Conservation (phyloP, 2,329 filamentous ascomycete species). For the Botrytis deweyae region DNA sequence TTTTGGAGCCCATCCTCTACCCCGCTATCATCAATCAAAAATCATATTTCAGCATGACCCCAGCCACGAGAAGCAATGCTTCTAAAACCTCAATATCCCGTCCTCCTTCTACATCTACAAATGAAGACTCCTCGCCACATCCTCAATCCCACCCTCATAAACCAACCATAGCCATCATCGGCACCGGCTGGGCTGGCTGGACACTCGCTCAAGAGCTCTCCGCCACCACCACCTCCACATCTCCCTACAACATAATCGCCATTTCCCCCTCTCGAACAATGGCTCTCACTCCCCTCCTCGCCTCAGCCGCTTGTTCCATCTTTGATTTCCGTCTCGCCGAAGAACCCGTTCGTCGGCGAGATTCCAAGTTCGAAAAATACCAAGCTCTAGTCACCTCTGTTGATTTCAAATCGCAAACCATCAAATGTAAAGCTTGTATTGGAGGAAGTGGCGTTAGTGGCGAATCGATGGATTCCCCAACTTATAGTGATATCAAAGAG, state of each 20-base stretch:
- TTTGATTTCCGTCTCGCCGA: conserved; percentile 47
- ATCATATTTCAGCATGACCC: not conserved
- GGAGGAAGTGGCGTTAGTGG: conserved; percentile 10
- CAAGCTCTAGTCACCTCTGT: conserved; percentile 27
- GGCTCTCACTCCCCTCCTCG: conserved; percentile 47
- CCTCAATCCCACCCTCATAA: not conserved
- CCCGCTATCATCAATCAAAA: not conserved
- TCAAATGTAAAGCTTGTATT: conserved; percentile 38
- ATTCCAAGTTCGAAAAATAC: conserved; percentile 10
- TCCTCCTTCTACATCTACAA: not conserved
- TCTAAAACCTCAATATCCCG: not conserved
- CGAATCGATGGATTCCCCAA: not conserved
- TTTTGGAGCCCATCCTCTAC: not conserved
- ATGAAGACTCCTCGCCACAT: not conserved
- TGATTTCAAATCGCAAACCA: conserved; percentile 40
- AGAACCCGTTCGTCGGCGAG: conserved; percentile 40
- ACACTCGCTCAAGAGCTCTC: conserved; percentile 41
- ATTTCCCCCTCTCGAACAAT: conserved; percentile 45
- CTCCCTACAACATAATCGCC: conserved; percentile 42
- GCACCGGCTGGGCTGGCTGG: conserved; percentile 39
- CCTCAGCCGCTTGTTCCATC: conserved; percentile 46
- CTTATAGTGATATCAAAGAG: not conserved
- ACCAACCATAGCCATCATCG: conserved; percentile 11
- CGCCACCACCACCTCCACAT: conserved; percentile 31
- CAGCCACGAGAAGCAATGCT: not conserved